Evolutionary conservation across 2,329 filamentous ascomycete species (phyloP).

Genomic region (Chaetomiaceae sp.): DNA sequence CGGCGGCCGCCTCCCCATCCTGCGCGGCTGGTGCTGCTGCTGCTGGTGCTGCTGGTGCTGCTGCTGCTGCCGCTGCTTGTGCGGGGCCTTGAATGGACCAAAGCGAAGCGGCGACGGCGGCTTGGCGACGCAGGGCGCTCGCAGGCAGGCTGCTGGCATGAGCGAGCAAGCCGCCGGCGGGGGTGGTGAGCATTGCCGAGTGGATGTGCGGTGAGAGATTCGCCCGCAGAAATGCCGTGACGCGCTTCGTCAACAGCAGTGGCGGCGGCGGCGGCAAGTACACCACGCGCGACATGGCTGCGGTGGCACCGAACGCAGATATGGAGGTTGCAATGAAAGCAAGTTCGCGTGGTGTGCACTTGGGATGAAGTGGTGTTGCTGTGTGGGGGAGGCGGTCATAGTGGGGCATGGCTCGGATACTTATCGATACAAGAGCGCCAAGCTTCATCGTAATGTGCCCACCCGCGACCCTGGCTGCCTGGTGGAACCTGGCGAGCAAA

Average conservation of each 20-base stretch:
- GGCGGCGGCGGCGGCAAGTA: slow-evolving; percentile 41
- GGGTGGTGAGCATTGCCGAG: slow-evolving; percentile 54
- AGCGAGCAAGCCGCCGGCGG: slow-evolving; percentile 57
- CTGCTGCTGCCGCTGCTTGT: slow-evolving; percentile 3
- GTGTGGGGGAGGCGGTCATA: too few species aligned
- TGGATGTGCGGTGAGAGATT: slow-evolving; percentile 53
- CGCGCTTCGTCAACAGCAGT: slow-evolving; percentile 59
- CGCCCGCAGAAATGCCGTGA: slow-evolving; percentile 54
- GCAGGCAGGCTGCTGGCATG: slow-evolving; percentile 53
- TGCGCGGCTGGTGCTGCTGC: too few species aligned
- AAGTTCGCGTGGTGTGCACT: not conserved
- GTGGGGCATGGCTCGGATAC: too few species aligned
- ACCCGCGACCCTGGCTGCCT: too few species aligned
- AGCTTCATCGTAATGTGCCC: too few species aligned
- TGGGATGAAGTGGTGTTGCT: too few species aligned
- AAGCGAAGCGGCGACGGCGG: slow-evolving; percentile 57
- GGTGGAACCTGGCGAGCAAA: too few species aligned
- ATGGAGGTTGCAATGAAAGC: not conserved
- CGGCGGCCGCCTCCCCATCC: too few species aligned
- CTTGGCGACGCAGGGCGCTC: slow-evolving; percentile 53
- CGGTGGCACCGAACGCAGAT: not conserved
- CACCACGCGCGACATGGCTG: slow-evolving; percentile 14
- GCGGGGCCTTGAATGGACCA: slow-evolving; percentile 51
- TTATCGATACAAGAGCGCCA: too few species aligned
- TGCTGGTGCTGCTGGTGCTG: slow-evolving; percentile 1